Percentiles rank a stretch among this genome's conserved stretches.
phyloP scores from a whole-genome alignment of 164 flowering plant genomes.

The Sedum album region DNA sequence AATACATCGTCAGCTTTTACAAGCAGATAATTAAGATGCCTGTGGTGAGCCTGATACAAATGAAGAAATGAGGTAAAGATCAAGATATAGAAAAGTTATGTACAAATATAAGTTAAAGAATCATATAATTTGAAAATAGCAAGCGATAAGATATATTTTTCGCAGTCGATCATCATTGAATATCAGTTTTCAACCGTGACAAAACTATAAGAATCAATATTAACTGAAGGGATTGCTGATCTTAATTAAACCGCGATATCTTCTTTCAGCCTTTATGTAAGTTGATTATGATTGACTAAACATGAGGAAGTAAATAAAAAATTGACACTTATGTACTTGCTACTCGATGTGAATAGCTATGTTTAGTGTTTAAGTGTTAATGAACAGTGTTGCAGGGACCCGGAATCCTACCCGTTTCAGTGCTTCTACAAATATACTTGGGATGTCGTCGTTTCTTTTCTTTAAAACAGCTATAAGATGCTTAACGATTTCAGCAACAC shows the following conservation, averaged over 20 bases:
- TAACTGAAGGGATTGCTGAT: background rate
- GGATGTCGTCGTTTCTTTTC: constrained; percentile 55
- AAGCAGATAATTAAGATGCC: constrained; percentile 35
- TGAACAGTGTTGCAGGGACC: background rate
- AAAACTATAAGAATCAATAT: background rate
- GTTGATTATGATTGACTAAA: background rate
- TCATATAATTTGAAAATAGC: background rate
- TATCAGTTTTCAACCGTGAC: background rate
- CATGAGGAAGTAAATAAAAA: background rate
- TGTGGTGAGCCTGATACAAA: constrained; percentile 49
- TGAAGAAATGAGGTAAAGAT: background rate
- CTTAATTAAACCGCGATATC: background rate
- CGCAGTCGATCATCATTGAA: background rate
- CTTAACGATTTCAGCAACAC: constrained; percentile 77
- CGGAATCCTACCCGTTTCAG: constrained; percentile 55
- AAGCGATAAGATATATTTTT: background rate
- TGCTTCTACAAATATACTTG: constrained; percentile 62
- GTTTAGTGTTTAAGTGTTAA: too few species aligned
- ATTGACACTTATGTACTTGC: too few species aligned
- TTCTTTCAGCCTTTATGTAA: background rate
- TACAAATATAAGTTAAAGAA: background rate
- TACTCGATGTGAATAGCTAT: too few species aligned
- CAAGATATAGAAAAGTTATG: background rate
- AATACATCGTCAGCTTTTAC: constrained; percentile 35
- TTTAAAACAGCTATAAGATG: constrained; percentile 55